Evolutionary conservation across 768 basidiomycete species (phyloP).

Genomic region (Rhodotorula paludigena): DNA sequence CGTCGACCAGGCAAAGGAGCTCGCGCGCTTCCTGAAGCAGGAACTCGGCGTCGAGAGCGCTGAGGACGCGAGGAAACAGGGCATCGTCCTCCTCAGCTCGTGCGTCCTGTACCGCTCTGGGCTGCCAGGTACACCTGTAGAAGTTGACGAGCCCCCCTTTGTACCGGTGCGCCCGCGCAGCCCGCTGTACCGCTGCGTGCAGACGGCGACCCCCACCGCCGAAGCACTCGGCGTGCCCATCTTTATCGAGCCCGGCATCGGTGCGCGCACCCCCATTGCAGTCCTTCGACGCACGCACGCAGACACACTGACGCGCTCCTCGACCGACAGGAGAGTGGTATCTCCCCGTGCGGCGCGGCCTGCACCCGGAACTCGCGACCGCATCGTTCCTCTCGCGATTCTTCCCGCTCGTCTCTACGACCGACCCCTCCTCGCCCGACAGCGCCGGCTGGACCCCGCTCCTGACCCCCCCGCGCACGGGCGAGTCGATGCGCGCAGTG

Average conservation of each 20-base stretch:
- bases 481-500: conserved; percentile 62
- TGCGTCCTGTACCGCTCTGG: conserved; percentile 8
- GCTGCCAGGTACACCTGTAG: no score
- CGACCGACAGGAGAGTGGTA: conserved; percentile 32
- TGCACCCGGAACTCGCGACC: conserved; percentile 22
- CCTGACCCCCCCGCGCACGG: conserved; percentile 64
- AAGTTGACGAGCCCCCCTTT: no score
- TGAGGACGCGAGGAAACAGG: not conserved
- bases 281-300: no score
- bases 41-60: not conserved
- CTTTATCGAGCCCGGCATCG: conserved; percentile 69
- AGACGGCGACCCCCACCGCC: conserved; percentile 67
- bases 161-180: no score
- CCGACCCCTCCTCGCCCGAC: not conserved
- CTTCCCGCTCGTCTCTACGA: conserved; percentile 14
- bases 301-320: not conserved
- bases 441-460: conserved; percentile 74
- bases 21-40: conserved; percentile 54
- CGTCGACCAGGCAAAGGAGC: conserved; percentile 62
- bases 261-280: not conserved
- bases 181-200: conserved; percentile 83
- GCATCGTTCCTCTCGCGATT: not conserved
- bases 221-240: conserved; percentile 62
- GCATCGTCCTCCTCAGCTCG: conserved; percentile 20
- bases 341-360: conserved; percentile 32